These are phyloP conservation scores for Amaranthus palmeri DNA, from an alignment of 148 eudicot genomes.

Conservation along the genomic window DNA sequence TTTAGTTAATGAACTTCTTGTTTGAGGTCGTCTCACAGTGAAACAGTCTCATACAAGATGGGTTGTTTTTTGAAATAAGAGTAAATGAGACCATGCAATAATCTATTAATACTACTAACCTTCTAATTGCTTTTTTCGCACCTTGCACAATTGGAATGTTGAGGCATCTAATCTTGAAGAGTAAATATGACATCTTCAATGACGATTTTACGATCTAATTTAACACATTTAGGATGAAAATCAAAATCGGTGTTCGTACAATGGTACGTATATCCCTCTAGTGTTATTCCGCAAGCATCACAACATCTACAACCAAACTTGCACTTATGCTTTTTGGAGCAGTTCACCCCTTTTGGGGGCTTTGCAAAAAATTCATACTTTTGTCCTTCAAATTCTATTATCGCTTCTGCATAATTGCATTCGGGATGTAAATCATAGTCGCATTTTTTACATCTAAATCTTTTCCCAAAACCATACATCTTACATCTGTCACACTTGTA, in stretches of 20 bases:
- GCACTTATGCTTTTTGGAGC: not conserved
- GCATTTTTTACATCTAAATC: conserved; percentile 1
- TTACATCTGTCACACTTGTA: conserved; percentile 18
- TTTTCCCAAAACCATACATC: conserved; percentile 1
- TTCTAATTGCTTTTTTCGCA: conserved; percentile 5
- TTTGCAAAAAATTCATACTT: not conserved
- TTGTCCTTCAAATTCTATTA: not conserved
- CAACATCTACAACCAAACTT: conserved; percentile 13
- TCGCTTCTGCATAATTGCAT: not conserved
- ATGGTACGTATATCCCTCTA: conserved; percentile 23
- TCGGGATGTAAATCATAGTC: conserved; percentile 3
- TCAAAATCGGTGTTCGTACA: not conserved
- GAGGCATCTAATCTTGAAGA: conserved; percentile 1
- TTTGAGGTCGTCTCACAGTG: too few relatives aligned
- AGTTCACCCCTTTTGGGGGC: not conserved
- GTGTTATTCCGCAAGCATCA: conserved; percentile 20
- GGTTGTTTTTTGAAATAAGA: not conserved
- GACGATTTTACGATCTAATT: conserved; percentile 3
- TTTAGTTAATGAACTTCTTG: too few relatives aligned
- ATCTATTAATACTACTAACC: not conserved
- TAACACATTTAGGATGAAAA: conserved; percentile 22
- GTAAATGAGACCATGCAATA: not conserved
- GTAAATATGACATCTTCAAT: conserved; percentile 14
- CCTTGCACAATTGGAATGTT: not conserved
- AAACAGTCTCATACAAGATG: too few relatives aligned